These are phyloP conservation scores for Microdochium trichocladiopsis DNA, from an alignment of 2,329 filamentous ascomycete species.

Conservation along the genomic window DNA sequence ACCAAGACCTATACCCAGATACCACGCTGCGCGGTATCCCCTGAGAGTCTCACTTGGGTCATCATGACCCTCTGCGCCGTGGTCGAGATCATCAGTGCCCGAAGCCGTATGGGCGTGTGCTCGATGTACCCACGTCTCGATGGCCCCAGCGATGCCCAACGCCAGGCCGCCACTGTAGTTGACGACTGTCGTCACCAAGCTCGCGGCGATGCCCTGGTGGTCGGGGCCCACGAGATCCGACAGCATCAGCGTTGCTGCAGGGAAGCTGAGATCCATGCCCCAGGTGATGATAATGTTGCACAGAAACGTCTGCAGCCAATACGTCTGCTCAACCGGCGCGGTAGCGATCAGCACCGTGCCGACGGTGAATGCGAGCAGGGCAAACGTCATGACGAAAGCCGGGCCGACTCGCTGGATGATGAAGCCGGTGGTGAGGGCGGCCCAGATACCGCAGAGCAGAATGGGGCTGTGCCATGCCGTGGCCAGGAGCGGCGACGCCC, in stretches of 20 bases:
- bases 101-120: not conserved
- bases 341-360: constrained; percentile 21
- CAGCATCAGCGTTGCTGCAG: constrained; percentile 43
- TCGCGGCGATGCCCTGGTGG: constrained; percentile 27
- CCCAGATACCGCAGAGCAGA: constrained; percentile 26
- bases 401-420: constrained; percentile 21
- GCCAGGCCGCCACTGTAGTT: constrained; percentile 51
- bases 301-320: constrained; percentile 48
- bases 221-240: constrained; percentile 28
- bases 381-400: constrained; percentile 21
- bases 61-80: no score
- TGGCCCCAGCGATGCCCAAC: constrained; percentile 46
- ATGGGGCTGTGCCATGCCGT: constrained; percentile 30
- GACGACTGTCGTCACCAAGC: constrained; percentile 46
- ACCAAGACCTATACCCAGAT: constrained; percentile 16
- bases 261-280: constrained; percentile 51
- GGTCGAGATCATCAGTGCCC: constrained; percentile 4
- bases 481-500: constrained; percentile 26
- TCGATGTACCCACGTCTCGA: constrained; percentile 11
- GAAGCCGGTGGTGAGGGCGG: constrained; percentile 17
- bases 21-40: constrained; percentile 19
- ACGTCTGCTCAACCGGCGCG: constrained; percentile 39
- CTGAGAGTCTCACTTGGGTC: constrained; percentile 10
- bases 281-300: constrained; percentile 39
- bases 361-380: constrained; percentile 20